Evolutionary conservation across 495 filamentous ascomycete genomes (phyloP).

Genomic region (Pseudomonodictys pantanalensis): DNA sequence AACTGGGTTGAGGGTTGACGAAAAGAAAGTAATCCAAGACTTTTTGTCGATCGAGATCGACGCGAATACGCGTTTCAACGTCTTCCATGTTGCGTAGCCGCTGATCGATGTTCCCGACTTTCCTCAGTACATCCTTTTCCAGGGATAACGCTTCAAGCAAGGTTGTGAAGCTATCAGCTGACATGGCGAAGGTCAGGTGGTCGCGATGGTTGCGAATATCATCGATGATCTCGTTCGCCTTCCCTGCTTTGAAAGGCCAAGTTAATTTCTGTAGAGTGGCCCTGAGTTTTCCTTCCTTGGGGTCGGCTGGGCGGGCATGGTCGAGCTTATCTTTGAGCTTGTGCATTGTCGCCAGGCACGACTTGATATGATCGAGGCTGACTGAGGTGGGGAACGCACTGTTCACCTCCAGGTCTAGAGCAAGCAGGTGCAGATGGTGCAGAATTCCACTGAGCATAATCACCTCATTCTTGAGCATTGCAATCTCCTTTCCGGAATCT

Average conservation of each 20-base stretch:
- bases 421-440: conserved; percentile 36
- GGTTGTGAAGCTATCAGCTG: background rate
- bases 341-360: conserved; percentile 17
- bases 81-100: background rate
- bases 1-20: conserved; percentile 32
- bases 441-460: conserved; percentile 36
- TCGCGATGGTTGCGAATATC: conserved; percentile 13
- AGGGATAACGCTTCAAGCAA: background rate
- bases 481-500: conserved; percentile 7
- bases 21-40: conserved; percentile 37
- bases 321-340: conserved; percentile 6
- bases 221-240: background rate
- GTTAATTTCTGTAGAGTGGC: background rate
- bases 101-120: background rate
- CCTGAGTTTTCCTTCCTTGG: background rate
- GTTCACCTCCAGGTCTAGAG: conserved; percentile 32
- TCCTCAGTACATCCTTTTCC: background rate
- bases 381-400: conserved; percentile 14
- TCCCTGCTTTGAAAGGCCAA: background rate
- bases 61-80: background rate
- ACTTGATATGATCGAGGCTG: conserved; percentile 27
- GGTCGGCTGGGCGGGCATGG: background rate
- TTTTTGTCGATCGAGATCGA: conserved; percentile 21
- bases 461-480: conserved; percentile 23
- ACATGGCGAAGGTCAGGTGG: conserved; percentile 24